phyloP scores from a whole-genome alignment of 495 filamentous ascomycete species.

The Aspergillus haitiensis region DNA sequence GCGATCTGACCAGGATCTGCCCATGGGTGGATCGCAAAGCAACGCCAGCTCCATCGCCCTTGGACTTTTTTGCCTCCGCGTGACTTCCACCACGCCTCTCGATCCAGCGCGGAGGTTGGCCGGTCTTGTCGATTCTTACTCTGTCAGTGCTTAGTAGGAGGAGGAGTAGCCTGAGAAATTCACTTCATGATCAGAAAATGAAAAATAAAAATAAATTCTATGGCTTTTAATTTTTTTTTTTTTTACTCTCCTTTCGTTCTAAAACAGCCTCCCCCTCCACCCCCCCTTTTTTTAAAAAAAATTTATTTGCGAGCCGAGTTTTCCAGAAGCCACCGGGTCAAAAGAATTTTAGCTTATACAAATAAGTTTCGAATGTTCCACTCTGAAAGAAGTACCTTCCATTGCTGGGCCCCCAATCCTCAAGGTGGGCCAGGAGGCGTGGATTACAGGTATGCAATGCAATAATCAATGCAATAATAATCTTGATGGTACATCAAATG shows the following conservation, averaged over 20 bases:
- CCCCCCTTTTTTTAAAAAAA: not conserved
- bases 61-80: slow-evolving; percentile 22
- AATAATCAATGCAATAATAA: slow-evolving; percentile 18
- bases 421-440: not conserved
- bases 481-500: slow-evolving; percentile 3
- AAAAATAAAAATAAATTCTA: not conserved
- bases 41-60: slow-evolving; percentile 11
- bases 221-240: not conserved
- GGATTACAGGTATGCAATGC: slow-evolving; percentile 4
- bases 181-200: not conserved
- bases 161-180: not conserved
- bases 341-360: not conserved
- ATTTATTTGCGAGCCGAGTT: slow-evolving; percentile 11
- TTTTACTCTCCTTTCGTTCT: not conserved
- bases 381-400: not conserved
- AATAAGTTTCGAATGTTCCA: not conserved
- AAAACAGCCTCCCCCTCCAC: not conserved
- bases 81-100: slow-evolving; percentile 20
- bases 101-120: slow-evolving; percentile 1
- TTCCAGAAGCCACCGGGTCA: slow-evolving; percentile 11
- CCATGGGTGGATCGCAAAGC: slow-evolving; percentile 15
- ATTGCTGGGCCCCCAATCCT: not conserved
- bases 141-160: slow-evolving; percentile 3
- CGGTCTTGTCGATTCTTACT: slow-evolving; percentile 4
- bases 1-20: slow-evolving; percentile 27